Percentiles rank a stretch among this genome's conserved stretches.
These are phyloP conservation scores for Blastobotrys attinorum DNA, from an alignment of 805 yeast genomes.

Conservation along the genomic window DNA sequence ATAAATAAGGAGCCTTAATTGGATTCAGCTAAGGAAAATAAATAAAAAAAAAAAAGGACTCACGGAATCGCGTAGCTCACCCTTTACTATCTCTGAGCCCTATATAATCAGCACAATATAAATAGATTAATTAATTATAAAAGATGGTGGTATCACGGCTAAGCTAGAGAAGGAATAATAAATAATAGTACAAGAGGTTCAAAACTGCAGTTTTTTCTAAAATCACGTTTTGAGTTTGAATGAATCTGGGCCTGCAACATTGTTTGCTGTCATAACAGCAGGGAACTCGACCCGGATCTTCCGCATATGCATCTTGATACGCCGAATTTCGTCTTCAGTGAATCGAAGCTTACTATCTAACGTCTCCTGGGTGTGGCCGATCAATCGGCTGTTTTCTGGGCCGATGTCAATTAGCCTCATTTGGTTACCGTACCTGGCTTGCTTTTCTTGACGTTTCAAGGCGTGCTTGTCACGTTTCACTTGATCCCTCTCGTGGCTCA, in stretches of 20 bases:
- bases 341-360: slow-evolving; percentile 1
- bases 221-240: no score
- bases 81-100: no score
- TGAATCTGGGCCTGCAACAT: background rate
- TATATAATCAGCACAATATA: no score
- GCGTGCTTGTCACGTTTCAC: background rate
- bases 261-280: background rate
- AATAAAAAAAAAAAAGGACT: no score
- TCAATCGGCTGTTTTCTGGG: slow-evolving; percentile 4
- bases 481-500: background rate
- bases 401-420: background rate
- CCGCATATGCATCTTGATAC: background rate
- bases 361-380: slow-evolving; percentile 6
- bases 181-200: no score
- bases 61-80: no score
- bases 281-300: background rate
- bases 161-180: no score
- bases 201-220: no score
- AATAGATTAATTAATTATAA: no score
- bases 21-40: no score
- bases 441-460: background rate
- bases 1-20: no score
- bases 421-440: background rate
- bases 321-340: slow-evolving; percentile 1
- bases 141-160: no score